phyloP scores from a whole-genome alignment of 805 yeast species.

The Helenozyma rhizophorensis region DNA sequence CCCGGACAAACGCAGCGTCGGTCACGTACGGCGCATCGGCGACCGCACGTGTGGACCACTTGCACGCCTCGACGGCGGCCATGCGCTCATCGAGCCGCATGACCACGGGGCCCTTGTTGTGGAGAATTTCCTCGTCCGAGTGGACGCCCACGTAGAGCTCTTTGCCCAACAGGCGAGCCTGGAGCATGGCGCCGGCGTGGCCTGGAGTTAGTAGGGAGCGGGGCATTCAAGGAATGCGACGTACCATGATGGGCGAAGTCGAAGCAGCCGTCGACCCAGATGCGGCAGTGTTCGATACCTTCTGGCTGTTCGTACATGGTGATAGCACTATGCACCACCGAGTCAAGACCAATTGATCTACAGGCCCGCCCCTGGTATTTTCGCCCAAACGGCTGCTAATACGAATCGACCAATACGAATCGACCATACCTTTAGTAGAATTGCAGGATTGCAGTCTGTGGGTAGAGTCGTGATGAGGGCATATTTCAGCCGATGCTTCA shows the following conservation, averaged over 20 bases:
- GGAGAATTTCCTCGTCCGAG: constrained; percentile 77
- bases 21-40: constrained; percentile 92
- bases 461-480: no score
- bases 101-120: constrained; percentile 91
- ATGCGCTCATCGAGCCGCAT: constrained; percentile 79
- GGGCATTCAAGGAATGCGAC: constrained; percentile 14
- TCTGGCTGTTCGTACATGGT: constrained; percentile 38
- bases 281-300: constrained; percentile 44
- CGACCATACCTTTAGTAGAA: no score
- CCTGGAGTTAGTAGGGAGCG: constrained; percentile 30
- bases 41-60: constrained; percentile 76
- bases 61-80: constrained; percentile 82
- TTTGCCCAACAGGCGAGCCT: constrained; percentile 79
- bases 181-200: constrained; percentile 95
- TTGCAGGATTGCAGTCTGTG: no score
- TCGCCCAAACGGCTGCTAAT: no score
- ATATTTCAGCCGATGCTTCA: no score
- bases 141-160: constrained; percentile 86
- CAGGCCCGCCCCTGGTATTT: no score
- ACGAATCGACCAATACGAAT: no score
- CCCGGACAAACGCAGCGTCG: constrained; percentile 72
- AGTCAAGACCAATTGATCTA: no score
- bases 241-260: constrained; percentile 94
- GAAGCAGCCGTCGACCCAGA: constrained; percentile 98
- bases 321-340: no score